Evolutionary conservation across 345 rosid genomes (phyloP).

Genomic region (Citrus trifoliata): DNA sequence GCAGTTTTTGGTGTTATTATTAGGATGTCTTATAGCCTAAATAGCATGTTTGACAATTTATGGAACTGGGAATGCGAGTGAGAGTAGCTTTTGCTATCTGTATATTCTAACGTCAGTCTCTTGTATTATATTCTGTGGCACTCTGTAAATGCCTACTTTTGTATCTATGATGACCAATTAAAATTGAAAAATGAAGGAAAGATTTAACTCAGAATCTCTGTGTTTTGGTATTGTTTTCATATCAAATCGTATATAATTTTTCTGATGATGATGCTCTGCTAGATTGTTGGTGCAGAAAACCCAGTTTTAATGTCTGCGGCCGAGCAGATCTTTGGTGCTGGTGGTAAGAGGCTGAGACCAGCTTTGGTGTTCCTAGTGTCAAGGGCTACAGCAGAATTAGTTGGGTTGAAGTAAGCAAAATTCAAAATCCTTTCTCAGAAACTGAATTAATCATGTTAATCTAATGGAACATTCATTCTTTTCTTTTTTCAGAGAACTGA

Average conservation of each 20-base stretch:
- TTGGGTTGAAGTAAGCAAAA: slow-evolving; percentile 59
- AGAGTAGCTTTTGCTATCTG: background rate
- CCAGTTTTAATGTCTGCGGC: slow-evolving; percentile 96
- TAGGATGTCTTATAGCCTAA: background rate
- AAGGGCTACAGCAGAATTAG: slow-evolving; percentile 83
- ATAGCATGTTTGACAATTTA: background rate
- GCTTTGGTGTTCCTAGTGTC: slow-evolving; percentile 94
- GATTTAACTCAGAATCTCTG: background rate
- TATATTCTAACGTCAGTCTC: no score
- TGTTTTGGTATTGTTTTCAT: background rate
- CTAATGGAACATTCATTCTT: slow-evolving; percentile 2
- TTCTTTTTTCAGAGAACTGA: slow-evolving; percentile 60
- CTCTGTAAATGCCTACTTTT: background rate
- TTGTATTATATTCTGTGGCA: background rate
- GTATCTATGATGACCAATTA: background rate
- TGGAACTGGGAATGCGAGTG: background rate
- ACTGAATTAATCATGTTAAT: background rate
- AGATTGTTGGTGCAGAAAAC: slow-evolving; percentile 98
- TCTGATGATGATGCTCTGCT: slow-evolving; percentile 35
- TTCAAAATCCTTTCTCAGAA: slow-evolving; percentile 7
- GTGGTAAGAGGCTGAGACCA: slow-evolving; percentile 98
- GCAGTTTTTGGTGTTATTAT: background rate
- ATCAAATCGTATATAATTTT: slow-evolving; percentile 5
- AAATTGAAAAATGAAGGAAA: background rate
- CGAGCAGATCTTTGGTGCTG: slow-evolving; percentile 95